Evolutionary conservation across 371 early-diverging fungal genomes (phyloP).

Genomic region (Enteropsectra breve): DNA sequence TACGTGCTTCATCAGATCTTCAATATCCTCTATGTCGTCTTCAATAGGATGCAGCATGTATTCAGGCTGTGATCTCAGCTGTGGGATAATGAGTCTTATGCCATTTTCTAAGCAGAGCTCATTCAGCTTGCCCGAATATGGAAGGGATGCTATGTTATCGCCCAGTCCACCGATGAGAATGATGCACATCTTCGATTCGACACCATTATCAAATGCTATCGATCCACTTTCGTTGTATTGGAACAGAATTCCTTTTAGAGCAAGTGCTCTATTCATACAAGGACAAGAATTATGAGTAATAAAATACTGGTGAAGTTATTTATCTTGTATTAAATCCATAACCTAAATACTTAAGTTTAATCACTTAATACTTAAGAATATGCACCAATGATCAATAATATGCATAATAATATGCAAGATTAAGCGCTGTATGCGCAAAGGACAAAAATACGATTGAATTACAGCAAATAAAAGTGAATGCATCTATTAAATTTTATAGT

Average conservation of each 20-base stretch:
- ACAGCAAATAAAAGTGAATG: too few relatives aligned
- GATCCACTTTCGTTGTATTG: slow-evolving; percentile 19
- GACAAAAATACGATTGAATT: too few relatives aligned
- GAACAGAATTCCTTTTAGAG: slow-evolving; percentile 23
- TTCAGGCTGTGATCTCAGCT: slow-evolving; percentile 37
- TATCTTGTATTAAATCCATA: too few relatives aligned
- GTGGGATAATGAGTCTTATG: slow-evolving; percentile 28
- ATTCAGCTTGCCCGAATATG: slow-evolving; percentile 9
- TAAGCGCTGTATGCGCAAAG: too few relatives aligned
- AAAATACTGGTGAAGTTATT: too few relatives aligned
- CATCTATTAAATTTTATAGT: too few relatives aligned
- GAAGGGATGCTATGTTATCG: slow-evolving; percentile 8
- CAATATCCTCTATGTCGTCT: slow-evolving; percentile 32
- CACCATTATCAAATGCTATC: slow-evolving; percentile 21
- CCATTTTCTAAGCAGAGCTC: slow-evolving; percentile 18
- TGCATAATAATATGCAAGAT: too few relatives aligned
- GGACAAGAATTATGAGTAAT: too few relatives aligned
- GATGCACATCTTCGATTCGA: slow-evolving; percentile 14
- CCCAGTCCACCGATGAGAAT: slow-evolving; percentile 33
- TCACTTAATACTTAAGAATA: too few relatives aligned
- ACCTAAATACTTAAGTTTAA: too few relatives aligned
- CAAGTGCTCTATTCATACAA: too few relatives aligned
- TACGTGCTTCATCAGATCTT: not conserved
- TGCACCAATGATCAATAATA: too few relatives aligned
- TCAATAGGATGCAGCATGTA: slow-evolving; percentile 28